Evolutionary conservation across 2,329 filamentous ascomycete genomes (phyloP), one percentile per base, ranked within the genome.

Genomic region (Pseudogymnoascus sp.): DNA sequence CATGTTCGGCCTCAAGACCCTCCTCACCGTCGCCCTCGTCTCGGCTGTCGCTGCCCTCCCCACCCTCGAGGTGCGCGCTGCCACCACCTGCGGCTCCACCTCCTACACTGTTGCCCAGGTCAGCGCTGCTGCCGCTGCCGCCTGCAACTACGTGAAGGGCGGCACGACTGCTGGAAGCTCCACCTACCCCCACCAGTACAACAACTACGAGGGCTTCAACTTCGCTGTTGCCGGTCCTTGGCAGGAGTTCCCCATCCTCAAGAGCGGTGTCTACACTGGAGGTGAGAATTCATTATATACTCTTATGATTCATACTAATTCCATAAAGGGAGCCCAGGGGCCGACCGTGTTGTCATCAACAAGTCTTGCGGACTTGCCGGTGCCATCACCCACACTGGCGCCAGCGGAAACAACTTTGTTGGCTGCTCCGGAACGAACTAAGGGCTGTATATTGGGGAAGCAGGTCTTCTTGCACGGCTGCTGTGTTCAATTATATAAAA

Each of bases 331-430:
- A 82, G 80, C 1, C 87, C 87, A 1, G 87, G 87, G 38, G 76
- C 87, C 16, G 86, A 90, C 71, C 84, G 87, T 60, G 83, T 89
- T 62, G 74, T 88, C 33, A 84, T 90, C 75, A 86, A 84, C 70
- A 77, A 70, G 0, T 65, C 74, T 14, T 82, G 86, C 68, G 64
- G 80, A 63, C 79, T 83, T 50, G 87, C 85, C 12, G 87, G 85
- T 38, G 77, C 82, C 28, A 88, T 90, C 66, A 90, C 88, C 0
- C 88, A 90, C 70, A 88, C 84, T 21, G 87, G 87, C 28, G 87
- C 87, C 16, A 83, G 80, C 60, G 85, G 85, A 6, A 85, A 89
- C 72, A 78, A 82, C 74, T 90, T 90, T 74, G 84, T 90, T 63
- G 81, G 78, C n/a, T 90, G 87, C 74, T 56, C 50, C 4, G 50